These are phyloP conservation scores for Populus hybrid DNA, from an alignment of 441 rosid species.

Conservation along the genomic window DNA sequence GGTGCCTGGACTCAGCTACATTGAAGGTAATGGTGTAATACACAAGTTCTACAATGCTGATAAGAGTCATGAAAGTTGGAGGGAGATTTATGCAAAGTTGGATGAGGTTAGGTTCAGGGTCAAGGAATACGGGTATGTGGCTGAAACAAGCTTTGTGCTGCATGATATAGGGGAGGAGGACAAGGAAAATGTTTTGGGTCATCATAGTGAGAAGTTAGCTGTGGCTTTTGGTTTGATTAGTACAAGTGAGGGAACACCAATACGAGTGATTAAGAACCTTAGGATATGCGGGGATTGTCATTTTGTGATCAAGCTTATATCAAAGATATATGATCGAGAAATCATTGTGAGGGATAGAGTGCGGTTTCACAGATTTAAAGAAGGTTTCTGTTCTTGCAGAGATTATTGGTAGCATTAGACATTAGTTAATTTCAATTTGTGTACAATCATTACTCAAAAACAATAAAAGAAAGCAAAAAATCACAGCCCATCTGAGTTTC, in stretches of 20 bases:
- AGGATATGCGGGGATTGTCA: slow-evolving; percentile 91
- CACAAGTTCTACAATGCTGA: slow-evolving; percentile 76
- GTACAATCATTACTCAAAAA: not conserved
- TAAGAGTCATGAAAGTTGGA: slow-evolving; percentile 52
- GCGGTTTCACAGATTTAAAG: slow-evolving; percentile 69
- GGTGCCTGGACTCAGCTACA: slow-evolving; percentile 76
- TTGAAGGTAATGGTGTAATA: slow-evolving; percentile 53
- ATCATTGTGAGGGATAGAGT: slow-evolving; percentile 76
- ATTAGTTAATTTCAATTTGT: not conserved
- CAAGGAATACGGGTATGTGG: slow-evolving; percentile 66
- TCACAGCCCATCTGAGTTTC: not conserved
- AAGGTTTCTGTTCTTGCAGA: slow-evolving; percentile 73
- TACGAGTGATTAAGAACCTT: slow-evolving; percentile 79
- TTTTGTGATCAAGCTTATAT: slow-evolving; percentile 61
- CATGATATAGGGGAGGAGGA: slow-evolving; percentile 92
- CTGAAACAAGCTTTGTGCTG: slow-evolving; percentile 66
- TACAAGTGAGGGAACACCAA: slow-evolving; percentile 39
- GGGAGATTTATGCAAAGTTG: slow-evolving; percentile 57
- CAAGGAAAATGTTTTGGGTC: slow-evolving; percentile 66
- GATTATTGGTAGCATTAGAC: slow-evolving; percentile 65
- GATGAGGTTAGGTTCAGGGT: slow-evolving; percentile 65
- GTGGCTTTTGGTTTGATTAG: slow-evolving; percentile 77
- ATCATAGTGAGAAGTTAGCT: slow-evolving; percentile 89
- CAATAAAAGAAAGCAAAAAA: not conserved
- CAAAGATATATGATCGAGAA: slow-evolving; percentile 60